Evolutionary conservation across 371 early-diverging fungal genomes (phyloP).

Genomic region (Saksenaea vasiformis): DNA sequence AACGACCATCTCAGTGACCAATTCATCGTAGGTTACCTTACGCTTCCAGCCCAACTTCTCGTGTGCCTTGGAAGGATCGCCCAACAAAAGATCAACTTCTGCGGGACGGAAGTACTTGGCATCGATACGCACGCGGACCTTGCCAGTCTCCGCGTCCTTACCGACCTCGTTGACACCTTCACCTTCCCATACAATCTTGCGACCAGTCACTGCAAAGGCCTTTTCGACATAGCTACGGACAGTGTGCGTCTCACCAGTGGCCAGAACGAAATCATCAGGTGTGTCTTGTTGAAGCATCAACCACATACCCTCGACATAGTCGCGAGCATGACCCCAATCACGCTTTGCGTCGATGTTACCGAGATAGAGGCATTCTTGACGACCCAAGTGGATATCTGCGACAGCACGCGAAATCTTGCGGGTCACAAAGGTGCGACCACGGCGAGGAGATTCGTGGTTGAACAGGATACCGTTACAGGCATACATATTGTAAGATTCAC

Average conservation of each 20-base stretch:
- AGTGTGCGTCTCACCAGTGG: constrained; percentile 85
- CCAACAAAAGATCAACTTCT: constrained; percentile 82
- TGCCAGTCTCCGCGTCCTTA: constrained; percentile 65
- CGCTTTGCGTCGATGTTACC: constrained; percentile 87
- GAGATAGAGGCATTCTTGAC: constrained; percentile 72
- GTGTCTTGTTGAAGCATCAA: constrained; percentile 81
- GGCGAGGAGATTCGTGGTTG: constrained; percentile 86
- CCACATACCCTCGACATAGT: constrained; percentile 91
- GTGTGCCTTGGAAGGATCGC: constrained; percentile 80
- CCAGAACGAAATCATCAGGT: constrained; percentile 83
- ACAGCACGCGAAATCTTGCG: constrained; percentile 85
- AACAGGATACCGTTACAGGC: constrained; percentile 87
- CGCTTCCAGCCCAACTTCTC: constrained; percentile 71
- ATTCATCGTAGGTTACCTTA: constrained; percentile 69
- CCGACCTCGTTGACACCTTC: constrained; percentile 75
- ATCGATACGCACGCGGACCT: constrained; percentile 72
- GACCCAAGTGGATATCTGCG: constrained; percentile 73
- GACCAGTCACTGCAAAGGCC: constrained; percentile 73
- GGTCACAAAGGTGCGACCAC: constrained; percentile 86
- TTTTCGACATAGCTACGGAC: constrained; percentile 85
- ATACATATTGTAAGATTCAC: constrained; percentile 83
- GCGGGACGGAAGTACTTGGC: constrained; percentile 85
- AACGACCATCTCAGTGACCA: constrained; percentile 74
- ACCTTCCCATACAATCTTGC: constrained; percentile 79
- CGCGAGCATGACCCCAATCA: constrained; percentile 90